phyloP scores from a whole-genome alignment of 148 eudicot genomes.

The Silene latifolia region DNA sequence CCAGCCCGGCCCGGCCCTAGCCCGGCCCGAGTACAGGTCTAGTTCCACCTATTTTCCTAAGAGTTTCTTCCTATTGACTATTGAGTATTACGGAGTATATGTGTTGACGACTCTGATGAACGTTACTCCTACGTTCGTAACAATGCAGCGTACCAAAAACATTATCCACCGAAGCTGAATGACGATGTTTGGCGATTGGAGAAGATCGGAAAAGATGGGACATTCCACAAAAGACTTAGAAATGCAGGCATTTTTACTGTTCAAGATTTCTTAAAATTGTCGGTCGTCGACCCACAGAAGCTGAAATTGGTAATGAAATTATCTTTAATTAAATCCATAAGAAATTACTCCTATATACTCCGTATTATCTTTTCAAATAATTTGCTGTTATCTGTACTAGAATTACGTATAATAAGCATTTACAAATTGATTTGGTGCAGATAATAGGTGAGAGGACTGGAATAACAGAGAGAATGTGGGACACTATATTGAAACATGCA shows the following conservation, averaged over 20 bases:
- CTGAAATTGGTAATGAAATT: slow-evolving; percentile 47
- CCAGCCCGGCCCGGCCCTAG: no score
- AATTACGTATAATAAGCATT: no score
- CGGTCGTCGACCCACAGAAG: slow-evolving; percentile 28
- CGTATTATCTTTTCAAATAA: no score
- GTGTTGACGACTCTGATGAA: background rate
- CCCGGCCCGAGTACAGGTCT: no score
- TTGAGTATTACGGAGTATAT: no score
- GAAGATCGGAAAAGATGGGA: slow-evolving; percentile 82
- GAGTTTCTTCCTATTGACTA: no score
- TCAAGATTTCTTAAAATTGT: slow-evolving; percentile 59
- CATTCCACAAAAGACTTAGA: slow-evolving; percentile 50
- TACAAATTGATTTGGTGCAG: slow-evolving; percentile 19
- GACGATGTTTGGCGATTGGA: slow-evolving; percentile 88
- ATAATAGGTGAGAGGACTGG: slow-evolving; percentile 44
- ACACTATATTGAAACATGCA: slow-evolving; percentile 55
- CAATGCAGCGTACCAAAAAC: slow-evolving; percentile 63
- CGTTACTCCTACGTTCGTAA: background rate
- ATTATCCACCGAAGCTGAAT: slow-evolving; percentile 62
- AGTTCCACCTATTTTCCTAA: no score
- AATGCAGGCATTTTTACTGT: slow-evolving; percentile 39
- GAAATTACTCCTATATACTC: no score
- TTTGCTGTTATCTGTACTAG: no score
- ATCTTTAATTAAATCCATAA: no score
- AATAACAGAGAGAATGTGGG: slow-evolving; percentile 79